These are phyloP conservation scores for Paramecium sexaurelia DNA, from an alignment of 73 alveolate species.

Conservation along the genomic window DNA sequence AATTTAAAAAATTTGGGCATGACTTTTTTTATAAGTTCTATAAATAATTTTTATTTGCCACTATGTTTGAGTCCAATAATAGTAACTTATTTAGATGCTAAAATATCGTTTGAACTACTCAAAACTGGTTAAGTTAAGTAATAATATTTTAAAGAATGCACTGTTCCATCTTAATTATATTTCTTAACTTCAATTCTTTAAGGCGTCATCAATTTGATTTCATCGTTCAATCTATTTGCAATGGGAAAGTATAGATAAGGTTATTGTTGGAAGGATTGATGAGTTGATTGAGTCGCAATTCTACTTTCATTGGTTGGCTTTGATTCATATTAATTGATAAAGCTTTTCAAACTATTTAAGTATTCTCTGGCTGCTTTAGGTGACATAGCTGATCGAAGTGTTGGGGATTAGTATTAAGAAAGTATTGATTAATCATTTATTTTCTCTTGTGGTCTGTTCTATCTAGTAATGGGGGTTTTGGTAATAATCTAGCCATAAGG, in stretches of 20 bases:
- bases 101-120: neutral
- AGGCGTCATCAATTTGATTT: neutral
- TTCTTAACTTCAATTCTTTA: constrained; percentile 19
- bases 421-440: neutral
- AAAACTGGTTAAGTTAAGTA: neutral
- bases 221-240: neutral
- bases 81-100: neutral
- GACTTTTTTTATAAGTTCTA: neutral
- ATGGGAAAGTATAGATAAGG: neutral
- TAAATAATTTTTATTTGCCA: constrained; percentile 7
- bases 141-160: neutral
- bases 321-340: neutral
- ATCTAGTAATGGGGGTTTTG: neutral
- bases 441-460: neutral
- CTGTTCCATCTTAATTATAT: neutral
- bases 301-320: neutral
- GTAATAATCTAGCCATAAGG: neutral
- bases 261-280: neutral
- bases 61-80: neutral
- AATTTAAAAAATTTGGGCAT: neutral
- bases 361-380: constrained; percentile 46
- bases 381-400: neutral
- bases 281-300: neutral
- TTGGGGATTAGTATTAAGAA: neutral
- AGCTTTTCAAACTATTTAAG: neutral